These are phyloP conservation scores for Diaporthe aspalathi DNA, from an alignment of 2,329 filamentous ascomycete genomes.

Conservation along the genomic window DNA sequence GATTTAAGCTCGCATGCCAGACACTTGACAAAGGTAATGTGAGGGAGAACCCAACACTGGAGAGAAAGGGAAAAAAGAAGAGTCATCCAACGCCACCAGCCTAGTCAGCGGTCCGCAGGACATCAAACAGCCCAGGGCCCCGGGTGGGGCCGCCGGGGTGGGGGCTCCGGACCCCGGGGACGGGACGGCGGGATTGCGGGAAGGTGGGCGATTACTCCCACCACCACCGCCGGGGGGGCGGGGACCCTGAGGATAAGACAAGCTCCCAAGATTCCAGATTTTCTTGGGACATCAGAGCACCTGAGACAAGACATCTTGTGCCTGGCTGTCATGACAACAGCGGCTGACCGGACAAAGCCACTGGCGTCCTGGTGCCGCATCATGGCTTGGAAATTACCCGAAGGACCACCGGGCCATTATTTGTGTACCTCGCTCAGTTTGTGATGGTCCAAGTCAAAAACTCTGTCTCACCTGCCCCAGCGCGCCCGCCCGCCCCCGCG, in stretches of 20 bases:
- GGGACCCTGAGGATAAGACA: background rate
- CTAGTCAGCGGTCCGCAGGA: constrained; percentile 30
- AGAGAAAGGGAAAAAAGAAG: no score
- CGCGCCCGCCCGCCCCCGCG: background rate
- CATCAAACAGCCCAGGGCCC: constrained; percentile 3
- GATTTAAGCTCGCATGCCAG: constrained; percentile 34
- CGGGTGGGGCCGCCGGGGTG: constrained; percentile 3
- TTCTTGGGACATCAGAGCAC: background rate
- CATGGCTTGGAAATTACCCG: constrained; percentile 13
- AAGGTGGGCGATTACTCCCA: background rate
- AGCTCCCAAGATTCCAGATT: background rate
- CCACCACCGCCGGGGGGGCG: no score
- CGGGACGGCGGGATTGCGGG: background rate
- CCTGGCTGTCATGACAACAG: constrained; percentile 8
- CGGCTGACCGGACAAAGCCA: background rate
- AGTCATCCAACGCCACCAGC: background rate
- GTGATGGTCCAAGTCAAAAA: background rate
- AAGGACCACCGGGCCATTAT: constrained; percentile 5
- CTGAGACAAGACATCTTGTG: background rate
- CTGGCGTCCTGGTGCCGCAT: background rate
- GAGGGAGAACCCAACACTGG: background rate
- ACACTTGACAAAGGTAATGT: background rate
- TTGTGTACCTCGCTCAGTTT: no score
- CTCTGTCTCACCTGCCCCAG: background rate
- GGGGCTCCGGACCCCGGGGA: constrained; percentile 3